Evolutionary conservation across 139 green algal genomes (phyloP).

Genomic region (Pseudopediastrum boryanum): DNA sequence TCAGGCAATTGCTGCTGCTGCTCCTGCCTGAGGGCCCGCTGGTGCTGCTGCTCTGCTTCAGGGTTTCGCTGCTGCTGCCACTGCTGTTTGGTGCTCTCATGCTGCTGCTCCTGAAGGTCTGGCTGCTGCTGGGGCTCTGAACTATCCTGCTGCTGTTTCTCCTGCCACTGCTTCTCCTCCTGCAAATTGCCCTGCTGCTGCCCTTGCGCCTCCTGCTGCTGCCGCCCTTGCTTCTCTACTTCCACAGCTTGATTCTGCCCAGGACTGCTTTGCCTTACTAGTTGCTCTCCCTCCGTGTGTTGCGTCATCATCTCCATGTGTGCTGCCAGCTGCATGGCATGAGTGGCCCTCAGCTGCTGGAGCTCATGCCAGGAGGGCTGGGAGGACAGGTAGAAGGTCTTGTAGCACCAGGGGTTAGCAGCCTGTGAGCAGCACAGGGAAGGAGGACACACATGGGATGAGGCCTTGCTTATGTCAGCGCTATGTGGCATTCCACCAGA

Average conservation of each 20-base stretch:
- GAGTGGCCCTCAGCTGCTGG: constrained; percentile 8
- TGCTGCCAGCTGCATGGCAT: no score
- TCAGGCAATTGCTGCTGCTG: neutral
- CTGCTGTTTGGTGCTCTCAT: neutral
- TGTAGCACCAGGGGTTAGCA: constrained; percentile 19
- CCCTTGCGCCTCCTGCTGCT: neutral
- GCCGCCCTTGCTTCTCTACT: neutral
- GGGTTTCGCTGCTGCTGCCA: neutral
- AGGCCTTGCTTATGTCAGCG: neutral
- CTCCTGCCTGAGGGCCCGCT: neutral
- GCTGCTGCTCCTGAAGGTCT: neutral
- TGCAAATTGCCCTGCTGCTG: neutral
- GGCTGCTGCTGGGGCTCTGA: constrained; percentile 20
- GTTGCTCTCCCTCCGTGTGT: no score
- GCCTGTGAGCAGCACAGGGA: constrained; percentile 5
- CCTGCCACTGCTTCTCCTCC: neutral
- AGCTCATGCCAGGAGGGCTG: constrained; percentile 25
- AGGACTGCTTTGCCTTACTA: no score
- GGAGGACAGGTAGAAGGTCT: constrained; percentile 27
- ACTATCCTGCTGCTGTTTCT: no score
- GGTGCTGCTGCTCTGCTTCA: neutral
- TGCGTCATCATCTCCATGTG: no score
- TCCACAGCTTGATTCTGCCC: neutral
- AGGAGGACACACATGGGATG: neutral
- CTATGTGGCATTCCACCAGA: neutral